Evolutionary conservation across 106 monocot species (phyloP).

Genomic region (Allium fistulosum): DNA sequence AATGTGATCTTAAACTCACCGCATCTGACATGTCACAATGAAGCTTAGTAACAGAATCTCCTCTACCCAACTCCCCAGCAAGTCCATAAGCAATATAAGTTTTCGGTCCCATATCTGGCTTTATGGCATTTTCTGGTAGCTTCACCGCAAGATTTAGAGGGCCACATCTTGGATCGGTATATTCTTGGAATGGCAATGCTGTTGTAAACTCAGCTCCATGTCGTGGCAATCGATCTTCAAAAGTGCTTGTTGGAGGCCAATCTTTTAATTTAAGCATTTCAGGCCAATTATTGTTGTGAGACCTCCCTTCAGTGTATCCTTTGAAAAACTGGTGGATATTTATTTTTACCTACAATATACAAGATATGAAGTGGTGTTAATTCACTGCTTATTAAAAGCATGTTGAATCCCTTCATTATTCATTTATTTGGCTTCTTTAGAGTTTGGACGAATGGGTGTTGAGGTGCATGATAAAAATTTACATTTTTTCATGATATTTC

Average conservation of each 20-base stretch:
- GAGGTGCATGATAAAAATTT: too few relatives aligned
- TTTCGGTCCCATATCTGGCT: constrained; percentile 91
- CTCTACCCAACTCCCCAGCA: constrained; percentile 65
- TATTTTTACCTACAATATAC: constrained; percentile 52
- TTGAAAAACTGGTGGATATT: constrained; percentile 58
- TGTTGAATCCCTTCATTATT: too few relatives aligned
- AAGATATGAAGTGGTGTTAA: neutral
- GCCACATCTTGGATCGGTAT: constrained; percentile 80
- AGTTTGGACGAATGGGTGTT: too few relatives aligned
- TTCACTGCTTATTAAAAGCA: too few relatives aligned
- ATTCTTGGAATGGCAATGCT: constrained; percentile 81
- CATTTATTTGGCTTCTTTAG: too few relatives aligned
- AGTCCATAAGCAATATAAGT: constrained; percentile 95
- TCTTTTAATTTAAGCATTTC: constrained; percentile 97
- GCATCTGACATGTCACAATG: constrained; percentile 99
- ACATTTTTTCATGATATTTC: too few relatives aligned
- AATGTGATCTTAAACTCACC: constrained; percentile 19
- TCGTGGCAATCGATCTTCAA: constrained; percentile 83
- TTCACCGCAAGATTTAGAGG: constrained; percentile 71
- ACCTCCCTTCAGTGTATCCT: constrained; percentile 64
- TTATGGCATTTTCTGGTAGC: constrained; percentile 52
- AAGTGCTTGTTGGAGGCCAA: constrained; percentile 80
- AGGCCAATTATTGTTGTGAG: constrained; percentile 47
- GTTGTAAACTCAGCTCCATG: constrained; percentile 87
- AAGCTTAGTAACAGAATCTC: constrained; percentile 98